These are phyloP conservation scores for Pythium aristosporum DNA, from an alignment of 352 stramenopile genomes.

Conservation along the genomic window DNA sequence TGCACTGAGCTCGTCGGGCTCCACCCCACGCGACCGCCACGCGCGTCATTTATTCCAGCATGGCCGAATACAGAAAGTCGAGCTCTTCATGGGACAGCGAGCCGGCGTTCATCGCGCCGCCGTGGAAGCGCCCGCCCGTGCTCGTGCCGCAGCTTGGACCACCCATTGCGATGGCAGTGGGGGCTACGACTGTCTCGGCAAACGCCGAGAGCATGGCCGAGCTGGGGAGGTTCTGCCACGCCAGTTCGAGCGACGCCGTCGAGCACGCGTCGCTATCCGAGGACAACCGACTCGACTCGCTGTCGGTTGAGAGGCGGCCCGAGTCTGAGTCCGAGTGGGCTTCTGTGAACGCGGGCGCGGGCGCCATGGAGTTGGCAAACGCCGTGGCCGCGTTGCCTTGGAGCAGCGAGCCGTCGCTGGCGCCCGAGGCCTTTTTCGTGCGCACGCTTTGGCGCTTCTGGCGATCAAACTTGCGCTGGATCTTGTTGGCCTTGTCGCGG, in stretches of 20 bases:
- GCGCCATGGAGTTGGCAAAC: conserved; percentile 24
- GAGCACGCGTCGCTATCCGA: conserved; percentile 50
- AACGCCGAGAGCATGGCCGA: conserved; percentile 20
- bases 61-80: conserved; percentile 82
- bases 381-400: conserved; percentile 10
- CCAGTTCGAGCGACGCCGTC: conserved; percentile 39
- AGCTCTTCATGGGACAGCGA: conserved; percentile 79
- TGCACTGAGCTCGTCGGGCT: conserved; percentile 28
- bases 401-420: neutral
- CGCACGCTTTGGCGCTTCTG: conserved; percentile 82
- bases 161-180: neutral
- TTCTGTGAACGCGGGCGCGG: conserved; percentile 28
- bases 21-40: neutral
- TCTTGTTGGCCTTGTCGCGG: conserved; percentile 89
- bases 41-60: conserved; percentile 50
- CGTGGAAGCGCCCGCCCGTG: conserved; percentile 31
- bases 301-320: conserved; percentile 58
- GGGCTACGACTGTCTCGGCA: neutral
- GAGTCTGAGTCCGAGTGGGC: conserved; percentile 77
- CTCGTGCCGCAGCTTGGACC: neutral
- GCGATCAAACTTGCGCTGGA: conserved; percentile 87
- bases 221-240: conserved; percentile 58
- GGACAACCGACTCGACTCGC: conserved; percentile 43
- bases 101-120: conserved; percentile 15
- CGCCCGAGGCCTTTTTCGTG: conserved; percentile 38